A percentile compares a stretch with the other conserved stretches of the same genome.
These are phyloP conservation scores for Chaetoscypha palmicola DNA, from an alignment of 2,329 filamentous ascomycete genomes.

Conservation along the genomic window DNA sequence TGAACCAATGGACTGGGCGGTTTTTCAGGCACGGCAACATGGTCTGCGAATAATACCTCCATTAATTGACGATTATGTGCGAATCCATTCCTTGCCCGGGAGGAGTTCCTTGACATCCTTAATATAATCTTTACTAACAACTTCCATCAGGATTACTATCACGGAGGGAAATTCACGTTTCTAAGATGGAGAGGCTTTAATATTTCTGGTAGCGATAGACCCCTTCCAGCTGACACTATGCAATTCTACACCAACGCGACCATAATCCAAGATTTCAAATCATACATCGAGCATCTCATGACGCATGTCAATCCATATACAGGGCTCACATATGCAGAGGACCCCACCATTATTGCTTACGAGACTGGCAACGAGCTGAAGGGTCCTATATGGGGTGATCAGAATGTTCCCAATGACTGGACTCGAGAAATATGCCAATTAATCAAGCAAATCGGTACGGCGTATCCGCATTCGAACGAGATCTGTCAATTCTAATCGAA, in stretches of 20 bases:
- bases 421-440: slow-evolving; percentile 36
- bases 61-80: slow-evolving; percentile 40
- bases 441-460: slow-evolving; percentile 31
- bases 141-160: slow-evolving; percentile 38
- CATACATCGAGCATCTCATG: slow-evolving; percentile 38
- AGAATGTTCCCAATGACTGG: slow-evolving; percentile 38
- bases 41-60: slow-evolving; percentile 40
- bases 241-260: slow-evolving; percentile 41
- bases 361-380: slow-evolving; percentile 44
- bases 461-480: background rate
- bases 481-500: background rate
- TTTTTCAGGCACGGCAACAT: slow-evolving; percentile 39
- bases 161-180: slow-evolving; percentile 44
- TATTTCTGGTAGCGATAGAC: slow-evolving; percentile 31
- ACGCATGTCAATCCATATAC: slow-evolving; percentile 41
- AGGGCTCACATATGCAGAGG: slow-evolving; percentile 40
- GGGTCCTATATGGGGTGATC: slow-evolving; percentile 38
- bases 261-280: slow-evolving; percentile 39
- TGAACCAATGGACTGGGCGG: slow-evolving; percentile 41
- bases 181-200: slow-evolving; percentile 40
- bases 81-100: slow-evolving; percentile 4
- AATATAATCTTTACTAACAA: background rate
- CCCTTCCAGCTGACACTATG: slow-evolving; percentile 35
- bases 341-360: slow-evolving; percentile 43
- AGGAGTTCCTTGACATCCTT: background rate